Conservation (phyloP, 805 yeast species). For the Schizosaccharomyces japonicus region DNA sequence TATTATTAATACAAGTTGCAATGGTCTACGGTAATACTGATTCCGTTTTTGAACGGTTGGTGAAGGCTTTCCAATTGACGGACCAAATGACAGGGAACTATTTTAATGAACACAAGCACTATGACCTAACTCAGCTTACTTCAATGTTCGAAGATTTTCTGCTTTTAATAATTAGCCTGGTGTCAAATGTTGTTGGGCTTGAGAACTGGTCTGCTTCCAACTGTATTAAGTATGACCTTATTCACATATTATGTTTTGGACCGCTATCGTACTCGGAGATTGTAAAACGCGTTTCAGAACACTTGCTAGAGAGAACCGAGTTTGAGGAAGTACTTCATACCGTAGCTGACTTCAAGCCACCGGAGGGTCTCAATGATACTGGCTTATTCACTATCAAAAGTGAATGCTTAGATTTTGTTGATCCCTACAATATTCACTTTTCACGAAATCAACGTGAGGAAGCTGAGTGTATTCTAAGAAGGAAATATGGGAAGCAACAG, state of each 20-base stretch:
- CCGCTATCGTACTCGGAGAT: constrained; percentile 50
- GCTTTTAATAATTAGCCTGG: constrained; percentile 37
- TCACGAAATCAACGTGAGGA: constrained; percentile 61
- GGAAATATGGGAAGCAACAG: not conserved
- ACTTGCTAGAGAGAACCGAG: constrained; percentile 41
- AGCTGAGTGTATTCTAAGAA: constrained; percentile 41
- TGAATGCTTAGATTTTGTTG: constrained; percentile 29
- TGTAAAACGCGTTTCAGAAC: constrained; percentile 48
- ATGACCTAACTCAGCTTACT: constrained; percentile 21
- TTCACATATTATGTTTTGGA: constrained; percentile 61
- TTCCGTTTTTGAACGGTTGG: constrained; percentile 29
- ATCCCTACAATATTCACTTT: constrained; percentile 65
- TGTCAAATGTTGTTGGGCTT: constrained; percentile 43
- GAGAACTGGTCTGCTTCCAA: constrained; percentile 21
- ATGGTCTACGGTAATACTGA: constrained; percentile 35
- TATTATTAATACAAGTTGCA: constrained; percentile 41
- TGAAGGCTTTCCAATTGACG: constrained; percentile 25
- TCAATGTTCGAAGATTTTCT: constrained; percentile 63
- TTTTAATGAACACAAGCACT: constrained; percentile 4
- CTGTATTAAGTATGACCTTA: constrained; percentile 36
- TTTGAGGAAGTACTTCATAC: constrained; percentile 40
- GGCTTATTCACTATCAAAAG: constrained; percentile 49
- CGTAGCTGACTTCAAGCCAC: constrained; percentile 38
- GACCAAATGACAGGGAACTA: not conserved
- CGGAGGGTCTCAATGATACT: constrained; percentile 30